Evolutionary conservation across 305 asterid species (phyloP), one percentile per base, ranked within the genome.

Genomic region (Ilex paraguariensis): DNA sequence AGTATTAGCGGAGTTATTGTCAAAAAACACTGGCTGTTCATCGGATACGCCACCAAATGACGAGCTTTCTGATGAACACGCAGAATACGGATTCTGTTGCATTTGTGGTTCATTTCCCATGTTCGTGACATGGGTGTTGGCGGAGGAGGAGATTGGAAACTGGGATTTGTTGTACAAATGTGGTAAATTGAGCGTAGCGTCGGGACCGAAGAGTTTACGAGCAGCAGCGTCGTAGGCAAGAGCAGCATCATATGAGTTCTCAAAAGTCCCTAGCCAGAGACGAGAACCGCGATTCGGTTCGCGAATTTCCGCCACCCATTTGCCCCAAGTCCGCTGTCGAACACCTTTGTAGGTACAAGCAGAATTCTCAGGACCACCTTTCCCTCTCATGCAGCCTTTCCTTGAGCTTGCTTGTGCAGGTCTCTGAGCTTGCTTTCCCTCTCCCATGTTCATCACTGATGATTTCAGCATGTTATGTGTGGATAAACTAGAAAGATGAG

Each of bases 211-310:
- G 10, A 51, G 66, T 21, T 52, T 62, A 31, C 11, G 15, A 0
- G 59, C 66, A 31, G 56, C 50, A 12, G 32, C 10, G 49, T 62
- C 58, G 8, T 51, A 62, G 31, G 58, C 66, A 49, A 62, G 3
- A 32, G 14, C 60, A 16, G 50, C 67, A 36, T 33, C 53, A 3
- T 63, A 33, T 28, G 67, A 52, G 31, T 40, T 63, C 42, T 63
- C 60, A 54, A 33, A 53, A 17, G 60, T 63, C 5, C 68, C 68
- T 6, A 40, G 14, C 61, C 54, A 63, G 16, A 63, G 51, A 11
- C 65, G 53, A 54, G 56, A 48, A 28, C 67, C 67, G 21, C 33
- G 61, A 42, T 55, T 63, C 32, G 68, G 54, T 10, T 64, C 68
- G 3, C 45, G 31, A 31, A 64, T 64, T 31, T 64, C 62, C 7